A percentile compares a stretch with the other conserved stretches of the same genome.
Evolutionary conservation across 805 yeast species (phyloP).

Genomic region (Cyberlindnera bimundalis): DNA sequence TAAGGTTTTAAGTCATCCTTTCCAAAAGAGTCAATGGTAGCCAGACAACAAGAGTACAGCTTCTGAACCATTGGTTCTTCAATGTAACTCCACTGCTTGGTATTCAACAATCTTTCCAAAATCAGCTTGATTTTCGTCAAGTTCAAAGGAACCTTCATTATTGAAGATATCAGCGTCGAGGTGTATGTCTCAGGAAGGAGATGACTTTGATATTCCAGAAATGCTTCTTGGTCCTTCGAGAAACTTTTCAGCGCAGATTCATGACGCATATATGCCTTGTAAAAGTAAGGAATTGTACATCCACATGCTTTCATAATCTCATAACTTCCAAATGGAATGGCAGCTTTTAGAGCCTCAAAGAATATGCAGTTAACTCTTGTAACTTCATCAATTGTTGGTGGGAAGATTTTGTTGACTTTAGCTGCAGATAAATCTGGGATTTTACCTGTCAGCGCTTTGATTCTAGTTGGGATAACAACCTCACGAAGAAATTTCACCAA

Average conservation of each 20-base stretch:
- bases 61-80: slow-evolving; percentile 28
- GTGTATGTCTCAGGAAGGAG: slow-evolving; percentile 36
- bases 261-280: slow-evolving; percentile 89
- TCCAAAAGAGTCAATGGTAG: slow-evolving; percentile 81
- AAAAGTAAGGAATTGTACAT: slow-evolving; percentile 81
- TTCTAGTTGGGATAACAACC: slow-evolving; percentile 74
- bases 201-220: slow-evolving; percentile 36
- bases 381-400: slow-evolving; percentile 94
- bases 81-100: slow-evolving; percentile 41
- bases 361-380: slow-evolving; percentile 85
- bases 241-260: slow-evolving; percentile 85
- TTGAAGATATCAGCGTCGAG: slow-evolving; percentile 51
- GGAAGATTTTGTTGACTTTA: slow-evolving; percentile 74
- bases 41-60: slow-evolving; percentile 51
- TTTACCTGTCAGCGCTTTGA: slow-evolving; percentile 56
- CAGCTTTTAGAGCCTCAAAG: slow-evolving; percentile 66
- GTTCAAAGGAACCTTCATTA: slow-evolving; percentile 68
- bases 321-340: slow-evolving; percentile 64
- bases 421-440: slow-evolving; percentile 54
- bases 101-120: slow-evolving; percentile 53
- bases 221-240: slow-evolving; percentile 40
- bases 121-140: slow-evolving; percentile 68
- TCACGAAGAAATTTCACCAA: slow-evolving; percentile 75
- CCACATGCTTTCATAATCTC: slow-evolving; percentile 83
- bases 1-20: slow-evolving; percentile 47